Evolutionary conservation across 2,329 filamentous ascomycete species (phyloP), one percentile per base, ranked within the genome.

Genomic region (Hypoxylon sp.): DNA sequence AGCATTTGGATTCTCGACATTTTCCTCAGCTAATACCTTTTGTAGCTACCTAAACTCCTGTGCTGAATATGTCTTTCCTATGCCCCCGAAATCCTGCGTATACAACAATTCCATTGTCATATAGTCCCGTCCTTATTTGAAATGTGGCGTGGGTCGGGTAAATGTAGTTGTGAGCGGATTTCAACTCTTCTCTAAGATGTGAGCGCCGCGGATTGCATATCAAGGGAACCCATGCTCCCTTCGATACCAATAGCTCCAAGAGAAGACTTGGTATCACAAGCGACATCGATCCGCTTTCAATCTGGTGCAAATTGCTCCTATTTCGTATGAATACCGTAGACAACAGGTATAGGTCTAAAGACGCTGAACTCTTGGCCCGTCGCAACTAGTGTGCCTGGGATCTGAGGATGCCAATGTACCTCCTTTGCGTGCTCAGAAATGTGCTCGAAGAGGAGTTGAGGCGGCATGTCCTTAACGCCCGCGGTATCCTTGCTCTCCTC

Each of bases 371-470:
- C 91, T 76, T 94, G 92, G 9, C 96, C 96, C 0, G 96, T 99
- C 1, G 94, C 94, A 82, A 98, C 91, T 68, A 98, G 83, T 35
- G 90, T 90, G 31, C 96, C 96, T 0, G 94, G 92, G 78, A 98
- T 97, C 84, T 99, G 96, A 35, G 92, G 92, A 83, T 98, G 95
- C 95, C 96, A 99, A 83, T 99, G 96, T 39, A 94, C 84, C 82
- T 99, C 96, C 87, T 98, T 98, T 63, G 94, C 94, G 74, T 93
- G 91, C 76, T 97, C 92, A 84, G 97, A 94, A 79, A 97, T 98
- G 82, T 99, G 96, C 77, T 98, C 94, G 80, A 99, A 99, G 71
- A 99, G 84, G 75, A 99, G 82, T 81, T 99, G 96, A 3, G 96
- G 94, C 65, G 96, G 96, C 70, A 98, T 94, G 70, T 97, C 95